Percentiles rank a stretch among this genome's conserved stretches.
These are phyloP conservation scores for Trypanosoma grayi DNA, from an alignment of 208 protist genomes.

Conservation along the genomic window DNA sequence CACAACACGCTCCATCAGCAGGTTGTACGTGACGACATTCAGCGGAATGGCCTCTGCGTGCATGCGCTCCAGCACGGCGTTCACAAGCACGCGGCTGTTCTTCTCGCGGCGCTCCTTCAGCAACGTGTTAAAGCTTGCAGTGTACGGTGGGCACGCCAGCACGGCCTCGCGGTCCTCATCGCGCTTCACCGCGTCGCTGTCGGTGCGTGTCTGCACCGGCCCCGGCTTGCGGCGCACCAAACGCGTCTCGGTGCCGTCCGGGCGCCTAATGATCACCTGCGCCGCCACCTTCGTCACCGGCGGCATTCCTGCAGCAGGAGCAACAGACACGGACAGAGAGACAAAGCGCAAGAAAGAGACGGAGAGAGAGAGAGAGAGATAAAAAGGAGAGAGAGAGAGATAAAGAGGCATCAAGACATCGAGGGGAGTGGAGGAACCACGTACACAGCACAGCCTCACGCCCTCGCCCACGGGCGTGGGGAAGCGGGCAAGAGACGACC, in stretches of 20 bases:
- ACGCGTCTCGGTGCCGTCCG: constrained; percentile 56
- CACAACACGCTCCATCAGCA: constrained; percentile 84
- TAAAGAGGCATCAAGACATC: too few relatives aligned
- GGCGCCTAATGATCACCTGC: constrained; percentile 61
- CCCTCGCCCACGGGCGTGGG: too few relatives aligned
- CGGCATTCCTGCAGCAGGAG: constrained; percentile 9
- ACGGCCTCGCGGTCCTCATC: constrained; percentile 77
- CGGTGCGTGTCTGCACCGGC: background rate
- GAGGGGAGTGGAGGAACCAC: too few relatives aligned
- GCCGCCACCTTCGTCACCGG: constrained; percentile 40
- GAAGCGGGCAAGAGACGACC: too few relatives aligned
- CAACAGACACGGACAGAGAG: constrained; percentile 15
- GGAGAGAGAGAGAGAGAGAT: background rate
- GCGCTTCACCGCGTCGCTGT: background rate
- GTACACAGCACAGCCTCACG: too few relatives aligned
- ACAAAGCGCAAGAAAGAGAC: background rate
- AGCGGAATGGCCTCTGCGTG: constrained; percentile 79
- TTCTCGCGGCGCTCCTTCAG: constrained; percentile 43
- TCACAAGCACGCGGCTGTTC: constrained; percentile 63
- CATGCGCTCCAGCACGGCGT: constrained; percentile 78
- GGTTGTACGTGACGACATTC: constrained; percentile 88
- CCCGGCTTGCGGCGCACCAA: constrained; percentile 45
- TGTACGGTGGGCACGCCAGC: constrained; percentile 78
- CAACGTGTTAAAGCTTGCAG: constrained; percentile 84
- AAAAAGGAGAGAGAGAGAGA: background rate